Evolutionary conservation across 495 filamentous ascomycete genomes (phyloP).

Genomic region (Hyaloscypha hepaticicola): DNA sequence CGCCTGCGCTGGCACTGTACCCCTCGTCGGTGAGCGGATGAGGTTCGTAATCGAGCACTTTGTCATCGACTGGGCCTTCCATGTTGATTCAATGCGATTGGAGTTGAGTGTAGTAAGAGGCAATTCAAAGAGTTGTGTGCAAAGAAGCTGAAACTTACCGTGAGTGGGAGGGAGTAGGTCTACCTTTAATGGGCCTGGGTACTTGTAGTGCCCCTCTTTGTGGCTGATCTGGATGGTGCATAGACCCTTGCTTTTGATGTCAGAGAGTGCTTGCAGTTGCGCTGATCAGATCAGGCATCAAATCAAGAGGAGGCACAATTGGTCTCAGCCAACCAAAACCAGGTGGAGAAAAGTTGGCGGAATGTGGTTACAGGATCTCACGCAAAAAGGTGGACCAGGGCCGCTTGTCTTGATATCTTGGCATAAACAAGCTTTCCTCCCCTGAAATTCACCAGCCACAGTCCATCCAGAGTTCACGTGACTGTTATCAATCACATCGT

Average conservation of each 20-base stretch:
- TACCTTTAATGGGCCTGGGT: background rate
- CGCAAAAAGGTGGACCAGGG: background rate
- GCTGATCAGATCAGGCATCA: background rate
- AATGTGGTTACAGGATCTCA: background rate
- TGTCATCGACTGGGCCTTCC: background rate
- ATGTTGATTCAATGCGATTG: background rate
- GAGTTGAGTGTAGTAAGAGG: background rate
- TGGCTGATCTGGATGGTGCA: constrained; percentile 11
- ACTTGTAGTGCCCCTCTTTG: constrained; percentile 20
- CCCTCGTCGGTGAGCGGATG: constrained; percentile 27
- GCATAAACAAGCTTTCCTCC: constrained; percentile 6
- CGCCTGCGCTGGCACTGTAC: constrained; percentile 30
- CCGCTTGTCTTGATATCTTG: background rate
- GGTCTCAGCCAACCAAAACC: background rate
- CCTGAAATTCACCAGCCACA: constrained; percentile 1
- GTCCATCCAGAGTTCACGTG: no score
- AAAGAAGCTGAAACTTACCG: background rate
- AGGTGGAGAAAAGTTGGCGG: background rate
- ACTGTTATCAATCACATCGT: background rate
- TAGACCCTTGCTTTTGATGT: background rate
- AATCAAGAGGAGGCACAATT: background rate
- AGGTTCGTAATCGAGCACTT: constrained; percentile 20
- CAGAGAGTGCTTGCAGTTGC: background rate
- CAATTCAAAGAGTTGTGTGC: background rate
- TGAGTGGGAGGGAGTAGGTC: background rate